A percentile compares a stretch with the other conserved stretches of the same genome.
Evolutionary conservation across 164 flowering plant species (phyloP).

Genomic region (Kingdonia uniflora): DNA sequence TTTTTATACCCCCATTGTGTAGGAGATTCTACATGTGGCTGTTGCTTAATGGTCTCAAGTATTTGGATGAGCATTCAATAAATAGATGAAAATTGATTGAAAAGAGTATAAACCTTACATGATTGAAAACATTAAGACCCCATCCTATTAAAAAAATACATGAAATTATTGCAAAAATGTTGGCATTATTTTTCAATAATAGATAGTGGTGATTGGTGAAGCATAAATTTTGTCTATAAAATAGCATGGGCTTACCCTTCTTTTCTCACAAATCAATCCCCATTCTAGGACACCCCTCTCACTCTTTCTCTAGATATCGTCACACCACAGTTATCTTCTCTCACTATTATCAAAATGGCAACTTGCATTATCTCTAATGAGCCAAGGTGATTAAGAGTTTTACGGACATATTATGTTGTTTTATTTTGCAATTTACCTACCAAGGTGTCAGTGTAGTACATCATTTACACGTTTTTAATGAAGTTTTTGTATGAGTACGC

Average conservation of each 20-base stretch:
- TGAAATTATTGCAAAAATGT: constrained; percentile 5
- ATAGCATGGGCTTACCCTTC: not conserved
- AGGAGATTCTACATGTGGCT: constrained; percentile 5
- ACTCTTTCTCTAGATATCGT: not conserved
- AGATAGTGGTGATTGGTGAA: not conserved
- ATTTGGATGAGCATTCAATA: not conserved
- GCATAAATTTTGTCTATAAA: constrained; percentile 3
- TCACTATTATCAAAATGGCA: constrained; percentile 4
- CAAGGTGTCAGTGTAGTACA: too few relatives aligned
- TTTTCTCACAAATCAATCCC: not conserved
- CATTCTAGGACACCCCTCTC: not conserved
- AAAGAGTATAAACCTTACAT: too few relatives aligned
- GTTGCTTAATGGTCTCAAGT: not conserved
- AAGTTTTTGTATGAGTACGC: too few relatives aligned
- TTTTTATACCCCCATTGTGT: too few relatives aligned
- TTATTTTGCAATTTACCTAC: too few relatives aligned
- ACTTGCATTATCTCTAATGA: constrained; percentile 16
- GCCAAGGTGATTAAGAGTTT: constrained; percentile 5
- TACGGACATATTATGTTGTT: not conserved
- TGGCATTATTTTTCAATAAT: constrained; percentile 1
- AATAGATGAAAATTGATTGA: not conserved
- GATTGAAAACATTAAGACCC: too few relatives aligned
- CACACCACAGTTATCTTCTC: not conserved
- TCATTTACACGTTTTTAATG: too few relatives aligned
- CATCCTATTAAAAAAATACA: not conserved